Evolutionary conservation across 495 filamentous ascomycete species (phyloP).

Genomic region (Pyrenula aspistea): DNA sequence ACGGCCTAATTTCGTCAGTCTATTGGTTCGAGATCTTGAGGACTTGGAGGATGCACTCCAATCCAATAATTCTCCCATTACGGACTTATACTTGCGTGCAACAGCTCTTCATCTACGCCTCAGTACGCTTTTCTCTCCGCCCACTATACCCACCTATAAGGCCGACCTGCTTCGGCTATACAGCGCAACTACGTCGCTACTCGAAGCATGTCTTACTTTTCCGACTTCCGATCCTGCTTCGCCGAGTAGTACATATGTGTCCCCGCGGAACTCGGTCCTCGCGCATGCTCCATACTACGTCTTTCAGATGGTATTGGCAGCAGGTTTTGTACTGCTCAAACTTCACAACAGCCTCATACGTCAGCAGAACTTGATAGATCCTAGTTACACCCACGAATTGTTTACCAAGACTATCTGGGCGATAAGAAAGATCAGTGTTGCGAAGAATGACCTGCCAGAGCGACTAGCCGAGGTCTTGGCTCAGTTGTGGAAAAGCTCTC

Average conservation of each 20-base stretch:
- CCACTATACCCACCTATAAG: constrained; percentile 58
- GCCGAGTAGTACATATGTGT: constrained; percentile 2
- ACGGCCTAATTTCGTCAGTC: constrained; percentile 50
- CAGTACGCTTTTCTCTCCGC: constrained; percentile 80
- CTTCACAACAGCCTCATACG: constrained; percentile 77
- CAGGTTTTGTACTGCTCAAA: constrained; percentile 74
- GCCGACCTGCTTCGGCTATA: constrained; percentile 69
- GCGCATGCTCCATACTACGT: constrained; percentile 74
- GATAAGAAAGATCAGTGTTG: constrained; percentile 66
- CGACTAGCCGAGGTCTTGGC: constrained; percentile 81
- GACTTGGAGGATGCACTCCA: constrained; percentile 33
- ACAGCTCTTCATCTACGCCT: constrained; percentile 74
- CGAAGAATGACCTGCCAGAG: constrained; percentile 74
- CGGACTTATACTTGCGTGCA: constrained; percentile 63
- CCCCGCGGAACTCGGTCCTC: constrained; percentile 27
- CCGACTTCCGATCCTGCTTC: constrained; percentile 25
- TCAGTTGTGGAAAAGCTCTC: constrained; percentile 63
- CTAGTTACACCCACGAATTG: constrained; percentile 57
- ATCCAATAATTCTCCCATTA: constrained; percentile 30
- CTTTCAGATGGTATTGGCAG: constrained; percentile 85
- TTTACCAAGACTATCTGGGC: constrained; percentile 68
- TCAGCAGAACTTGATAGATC: constrained; percentile 35
- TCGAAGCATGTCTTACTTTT: constrained; percentile 58
- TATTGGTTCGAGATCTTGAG: constrained; percentile 38
- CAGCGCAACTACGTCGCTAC: constrained; percentile 59